Percentiles rank a stretch among this genome's conserved stretches.
phyloP scores from a whole-genome alignment of 192 early-diverging fungal species.

The Allomyces macrogynus region DNA sequence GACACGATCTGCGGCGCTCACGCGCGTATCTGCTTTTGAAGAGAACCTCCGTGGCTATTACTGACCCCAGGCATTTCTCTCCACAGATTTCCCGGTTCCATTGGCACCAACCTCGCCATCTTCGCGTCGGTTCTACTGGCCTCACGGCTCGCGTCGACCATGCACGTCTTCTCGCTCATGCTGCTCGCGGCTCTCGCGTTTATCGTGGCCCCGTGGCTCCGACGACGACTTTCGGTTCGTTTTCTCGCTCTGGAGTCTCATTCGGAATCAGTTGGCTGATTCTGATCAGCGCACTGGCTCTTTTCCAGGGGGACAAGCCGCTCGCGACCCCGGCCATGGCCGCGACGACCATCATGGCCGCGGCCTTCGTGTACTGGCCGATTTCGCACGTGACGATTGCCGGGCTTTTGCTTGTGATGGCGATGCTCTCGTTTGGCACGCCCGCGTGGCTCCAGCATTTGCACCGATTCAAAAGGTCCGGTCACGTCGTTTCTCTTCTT shows the following conservation, averaged over 20 bases:
- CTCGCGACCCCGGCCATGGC: too few species aligned
- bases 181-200: background rate
- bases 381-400: too few species aligned
- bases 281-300: background rate
- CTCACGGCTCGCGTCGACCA: background rate
- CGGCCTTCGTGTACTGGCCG: too few species aligned
- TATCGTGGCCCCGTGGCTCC: background rate
- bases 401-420: background rate
- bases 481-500: background rate
- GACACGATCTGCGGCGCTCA: background rate
- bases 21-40: background rate
- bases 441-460: background rate
- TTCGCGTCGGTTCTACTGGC: background rate
- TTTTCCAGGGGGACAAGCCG: too few species aligned
- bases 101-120: background rate
- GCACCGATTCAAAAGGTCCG: background rate
- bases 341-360: too few species aligned
- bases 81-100: background rate
- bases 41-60: too few species aligned
- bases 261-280: background rate
- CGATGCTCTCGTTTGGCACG: background rate
- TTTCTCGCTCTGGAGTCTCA: background rate
- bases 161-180: background rate
- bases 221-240: background rate
- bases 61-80: background rate